phyloP scores from a whole-genome alignment of 2,329 filamentous ascomycete species.

The Teratosphaeria viscida region DNA sequence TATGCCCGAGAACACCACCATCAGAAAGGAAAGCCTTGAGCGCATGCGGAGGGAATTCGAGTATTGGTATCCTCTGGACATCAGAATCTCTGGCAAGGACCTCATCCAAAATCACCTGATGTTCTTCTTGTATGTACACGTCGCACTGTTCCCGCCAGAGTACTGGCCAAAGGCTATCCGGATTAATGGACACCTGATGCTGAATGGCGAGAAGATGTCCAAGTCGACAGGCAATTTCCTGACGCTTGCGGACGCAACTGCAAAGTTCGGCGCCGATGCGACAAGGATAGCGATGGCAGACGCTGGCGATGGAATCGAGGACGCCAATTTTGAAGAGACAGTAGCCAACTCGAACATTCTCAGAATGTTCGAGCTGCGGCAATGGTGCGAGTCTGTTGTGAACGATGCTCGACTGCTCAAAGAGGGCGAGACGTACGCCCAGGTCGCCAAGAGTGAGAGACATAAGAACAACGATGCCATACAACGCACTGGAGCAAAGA shows the following conservation, averaged over 20 bases:
- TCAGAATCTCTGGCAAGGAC: slow-evolving; percentile 84
- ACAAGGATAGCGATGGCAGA: slow-evolving; percentile 85
- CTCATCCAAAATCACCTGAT: slow-evolving; percentile 90
- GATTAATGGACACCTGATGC: slow-evolving; percentile 81
- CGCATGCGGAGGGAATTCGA: slow-evolving; percentile 84
- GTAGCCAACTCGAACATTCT: slow-evolving; percentile 89
- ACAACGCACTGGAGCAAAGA: slow-evolving; percentile 64
- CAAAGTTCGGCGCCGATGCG: slow-evolving; percentile 92
- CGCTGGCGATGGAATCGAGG: slow-evolving; percentile 84
- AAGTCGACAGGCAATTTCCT: slow-evolving; percentile 98
- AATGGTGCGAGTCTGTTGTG: slow-evolving; percentile 84
- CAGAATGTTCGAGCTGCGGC: slow-evolving; percentile 68
- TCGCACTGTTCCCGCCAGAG: slow-evolving; percentile 75
- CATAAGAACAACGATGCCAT: slow-evolving; percentile 44
- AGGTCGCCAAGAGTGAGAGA: slow-evolving; percentile 32
- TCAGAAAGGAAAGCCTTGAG: slow-evolving; percentile 62
- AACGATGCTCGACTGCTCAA: slow-evolving; percentile 46
- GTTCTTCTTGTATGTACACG: slow-evolving; percentile 88
- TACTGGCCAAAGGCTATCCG: slow-evolving; percentile 84
- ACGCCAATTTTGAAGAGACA: slow-evolving; percentile 94
- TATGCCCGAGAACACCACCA: slow-evolving; percentile 50
- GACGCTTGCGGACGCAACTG: slow-evolving; percentile 72
- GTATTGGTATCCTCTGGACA: slow-evolving; percentile 92
- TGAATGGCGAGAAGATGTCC: slow-evolving; percentile 98
- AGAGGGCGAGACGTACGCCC: slow-evolving; percentile 32